Conservation (phyloP, 2,329 filamentous ascomycete species). For the Epichloe sibirici region DNA sequence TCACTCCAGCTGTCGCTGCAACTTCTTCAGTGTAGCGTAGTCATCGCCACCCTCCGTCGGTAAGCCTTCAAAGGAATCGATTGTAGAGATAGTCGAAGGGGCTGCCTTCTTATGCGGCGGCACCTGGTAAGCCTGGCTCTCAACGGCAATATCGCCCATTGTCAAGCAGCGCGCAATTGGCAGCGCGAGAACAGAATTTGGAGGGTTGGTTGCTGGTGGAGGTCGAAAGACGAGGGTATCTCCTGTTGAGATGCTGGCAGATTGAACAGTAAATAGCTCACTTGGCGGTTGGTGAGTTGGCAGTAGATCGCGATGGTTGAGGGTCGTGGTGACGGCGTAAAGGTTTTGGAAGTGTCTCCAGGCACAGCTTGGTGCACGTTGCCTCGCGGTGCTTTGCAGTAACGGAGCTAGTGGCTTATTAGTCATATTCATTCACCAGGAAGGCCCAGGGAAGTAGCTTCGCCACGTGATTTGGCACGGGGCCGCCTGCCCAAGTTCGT, state of each 20-base stretch:
- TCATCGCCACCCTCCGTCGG: constrained; percentile 76
- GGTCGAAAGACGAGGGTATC: background rate
- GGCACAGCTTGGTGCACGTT: background rate
- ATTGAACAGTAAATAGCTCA: background rate
- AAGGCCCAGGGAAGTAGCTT: background rate
- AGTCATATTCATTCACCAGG: background rate
- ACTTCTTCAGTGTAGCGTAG: constrained; percentile 90
- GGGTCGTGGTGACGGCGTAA: background rate
- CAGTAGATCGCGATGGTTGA: background rate
- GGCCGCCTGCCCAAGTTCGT: background rate
- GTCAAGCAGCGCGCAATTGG: constrained; percentile 14
- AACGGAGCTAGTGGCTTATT: constrained; percentile 5
- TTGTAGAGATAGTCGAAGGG: constrained; percentile 71
- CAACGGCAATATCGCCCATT: constrained; percentile 83
- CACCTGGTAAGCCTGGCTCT: constrained; percentile 63
- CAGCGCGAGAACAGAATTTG: background rate
- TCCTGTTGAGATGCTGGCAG: background rate
- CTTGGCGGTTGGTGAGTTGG: background rate
- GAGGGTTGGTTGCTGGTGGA: background rate
- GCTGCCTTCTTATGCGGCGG: constrained; percentile 71
- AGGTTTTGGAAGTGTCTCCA: background rate
- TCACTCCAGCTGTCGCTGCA: constrained; percentile 91
- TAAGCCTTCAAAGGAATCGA: constrained; percentile 80
- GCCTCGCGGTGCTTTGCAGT: background rate
- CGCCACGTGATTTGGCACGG: background rate